Evolutionary conservation across 371 early-diverging fungal genomes (phyloP).

Genomic region (Syncephalastrum contaminatum): DNA sequence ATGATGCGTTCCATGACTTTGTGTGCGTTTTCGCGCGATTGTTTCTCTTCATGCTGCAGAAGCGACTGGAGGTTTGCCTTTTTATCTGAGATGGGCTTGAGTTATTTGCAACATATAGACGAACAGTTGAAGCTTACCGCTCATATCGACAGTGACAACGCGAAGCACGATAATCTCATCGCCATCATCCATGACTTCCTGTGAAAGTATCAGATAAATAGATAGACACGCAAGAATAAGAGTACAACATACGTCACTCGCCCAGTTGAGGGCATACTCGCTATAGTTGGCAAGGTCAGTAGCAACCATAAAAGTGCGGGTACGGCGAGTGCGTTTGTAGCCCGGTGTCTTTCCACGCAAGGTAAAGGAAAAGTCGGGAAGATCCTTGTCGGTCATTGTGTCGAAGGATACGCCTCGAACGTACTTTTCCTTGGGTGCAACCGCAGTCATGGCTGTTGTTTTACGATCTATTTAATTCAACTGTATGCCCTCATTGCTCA

Average conservation of each 20-base stretch:
- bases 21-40: conserved; percentile 49
- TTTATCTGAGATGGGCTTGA: conserved; percentile 36
- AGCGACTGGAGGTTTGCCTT: conserved; percentile 38
- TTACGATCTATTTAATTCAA: too few species aligned
- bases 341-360: conserved; percentile 53
- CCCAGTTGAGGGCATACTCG: conserved; percentile 62
- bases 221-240: neutral
- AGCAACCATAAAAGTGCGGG: conserved; percentile 60
- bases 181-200: conserved; percentile 61
- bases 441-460: too few species aligned
- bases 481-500: too few species aligned
- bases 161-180: conserved; percentile 59
- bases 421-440: conserved; percentile 26
- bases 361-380: conserved; percentile 57
- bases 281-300: conserved; percentile 60
- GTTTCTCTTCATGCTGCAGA: conserved; percentile 43
- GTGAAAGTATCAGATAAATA: neutral
- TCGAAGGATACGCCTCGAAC: conserved; percentile 61
- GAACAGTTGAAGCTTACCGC: conserved; percentile 20
- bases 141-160: conserved; percentile 47
- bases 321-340: conserved; percentile 46
- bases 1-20: conserved; percentile 53
- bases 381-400: conserved; percentile 53
- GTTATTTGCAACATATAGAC: conserved; percentile 26
- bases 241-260: conserved; percentile 51